Evolutionary conservation across 768 basidiomycete species (phyloP).

Genomic region (Trametes maxima): DNA sequence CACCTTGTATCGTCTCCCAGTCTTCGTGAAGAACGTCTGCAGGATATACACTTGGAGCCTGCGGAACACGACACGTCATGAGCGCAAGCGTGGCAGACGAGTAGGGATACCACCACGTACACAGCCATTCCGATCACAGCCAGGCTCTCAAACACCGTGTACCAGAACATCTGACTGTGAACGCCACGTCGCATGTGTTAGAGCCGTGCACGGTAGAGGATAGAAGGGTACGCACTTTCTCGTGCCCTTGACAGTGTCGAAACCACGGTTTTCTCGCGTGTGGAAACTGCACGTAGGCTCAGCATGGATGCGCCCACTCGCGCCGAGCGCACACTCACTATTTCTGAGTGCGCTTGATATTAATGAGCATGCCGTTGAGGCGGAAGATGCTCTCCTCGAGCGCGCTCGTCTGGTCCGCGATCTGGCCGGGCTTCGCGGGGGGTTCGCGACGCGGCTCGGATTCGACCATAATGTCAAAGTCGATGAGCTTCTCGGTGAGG

Average conservation of each 20-base stretch:
- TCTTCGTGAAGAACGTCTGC: slow-evolving; percentile 96
- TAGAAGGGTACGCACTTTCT: slow-evolving; percentile 58
- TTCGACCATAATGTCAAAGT: slow-evolving; percentile 98
- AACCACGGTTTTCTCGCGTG: slow-evolving; percentile 92
- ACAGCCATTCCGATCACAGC: slow-evolving; percentile 84
- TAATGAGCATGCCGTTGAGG: slow-evolving; percentile 83
- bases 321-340: slow-evolving; percentile 56
- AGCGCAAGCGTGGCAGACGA: not conserved
- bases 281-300: slow-evolving; percentile 65
- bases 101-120: slow-evolving; percentile 50
- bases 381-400: slow-evolving; percentile 96
- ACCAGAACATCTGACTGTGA: slow-evolving; percentile 88
- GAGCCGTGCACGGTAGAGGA: not conserved
- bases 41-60: slow-evolving; percentile 91
- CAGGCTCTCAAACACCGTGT: slow-evolving; percentile 78
- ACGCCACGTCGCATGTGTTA: not conserved
- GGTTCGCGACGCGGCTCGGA: slow-evolving; percentile 91
- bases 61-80: slow-evolving; percentile 19
- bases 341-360: slow-evolving; percentile 91
- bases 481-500: slow-evolving; percentile 90
- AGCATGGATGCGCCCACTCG: not conserved
- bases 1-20: slow-evolving; percentile 87
- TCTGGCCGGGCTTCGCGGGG: slow-evolving; percentile 84
- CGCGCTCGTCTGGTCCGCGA: slow-evolving; percentile 89
- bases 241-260: slow-evolving; percentile 88